phyloP scores from a whole-genome alignment of 495 filamentous ascomycete genomes.

The Penicillium egyptiacum region DNA sequence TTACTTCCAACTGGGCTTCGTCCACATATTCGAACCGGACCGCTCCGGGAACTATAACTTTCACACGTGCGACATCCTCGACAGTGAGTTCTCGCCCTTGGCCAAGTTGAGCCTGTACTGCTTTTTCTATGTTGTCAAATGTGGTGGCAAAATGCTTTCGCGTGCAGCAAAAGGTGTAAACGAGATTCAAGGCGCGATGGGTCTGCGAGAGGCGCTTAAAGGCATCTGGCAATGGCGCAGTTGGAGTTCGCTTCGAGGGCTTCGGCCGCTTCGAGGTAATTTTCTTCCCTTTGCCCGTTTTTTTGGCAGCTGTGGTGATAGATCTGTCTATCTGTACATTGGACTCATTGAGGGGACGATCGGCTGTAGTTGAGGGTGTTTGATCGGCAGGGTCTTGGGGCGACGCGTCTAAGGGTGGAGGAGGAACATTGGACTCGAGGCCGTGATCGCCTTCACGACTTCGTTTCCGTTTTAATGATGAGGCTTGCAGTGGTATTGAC shows the following conservation, averaged over 20 bases:
- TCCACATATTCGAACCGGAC: conserved; percentile 87
- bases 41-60: conserved; percentile 69
- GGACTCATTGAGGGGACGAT: background rate
- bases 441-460: conserved; percentile 8
- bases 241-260: conserved; percentile 30
- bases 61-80: conserved; percentile 81
- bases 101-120: conserved; percentile 81
- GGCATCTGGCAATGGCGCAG: conserved; percentile 67
- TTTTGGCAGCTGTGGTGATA: conserved; percentile 8
- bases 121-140: conserved; percentile 78
- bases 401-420: conserved; percentile 23
- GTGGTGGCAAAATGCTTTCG: conserved; percentile 90
- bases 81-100: conserved; percentile 57
- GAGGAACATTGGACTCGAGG: background rate
- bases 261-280: conserved; percentile 10
- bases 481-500: background rate
- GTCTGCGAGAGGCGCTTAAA: conserved; percentile 74
- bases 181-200: conserved; percentile 82
- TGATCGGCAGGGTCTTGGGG: conserved; percentile 2
- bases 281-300: conserved; percentile 12
- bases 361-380: background rate
- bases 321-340: conserved; percentile 3
- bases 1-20: conserved; percentile 73
- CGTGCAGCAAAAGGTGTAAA: conserved; percentile 92
- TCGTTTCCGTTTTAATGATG: conserved; percentile 25